Evolutionary conservation across 2,329 filamentous ascomycete genomes (phyloP), one percentile per base, ranked within the genome.

Genomic region (Graphilbum fragrans): DNA sequence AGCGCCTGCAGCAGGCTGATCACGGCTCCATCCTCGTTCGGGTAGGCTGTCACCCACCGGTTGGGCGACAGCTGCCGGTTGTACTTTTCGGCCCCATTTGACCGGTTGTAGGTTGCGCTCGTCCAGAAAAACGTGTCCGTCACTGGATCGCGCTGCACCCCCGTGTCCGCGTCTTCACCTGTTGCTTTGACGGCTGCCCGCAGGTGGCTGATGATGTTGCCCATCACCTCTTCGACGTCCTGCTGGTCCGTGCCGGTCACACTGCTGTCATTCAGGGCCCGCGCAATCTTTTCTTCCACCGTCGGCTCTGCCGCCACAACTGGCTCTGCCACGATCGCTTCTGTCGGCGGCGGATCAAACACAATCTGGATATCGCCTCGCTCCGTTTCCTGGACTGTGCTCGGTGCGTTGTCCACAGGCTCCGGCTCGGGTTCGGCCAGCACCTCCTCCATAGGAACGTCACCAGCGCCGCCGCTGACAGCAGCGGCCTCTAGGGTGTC

Each of bases 151-250:
- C 79, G 63, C 58, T 95, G 90, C 48, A 93, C 82, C 3, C 82
- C 82, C 23, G 58, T 72, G 7, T 70, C 62, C 43, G 64, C 58
- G 45, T 85, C 76, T 27, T 74, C 65, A 4, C 71, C 73, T n/a
- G 71, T 72, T 6, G 86, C 74, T 43, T 73, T 79, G 54, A 96
- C 88, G 3, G 90, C 88, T 40, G 85, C 87, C 53, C 92, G 84
- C n/a, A 95, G 68, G 39, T 92, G 82, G 54, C 90, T 87, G 44
- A 95, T 76, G 21, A 94, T 84, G 53, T 90, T 92, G 44, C 86
- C 86, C 64, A 95, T 88, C 36, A 95, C 90, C 60, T 98, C 92
- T 12, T 87, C 87, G 5, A 95, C 90, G 60, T 98, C 92, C 61
- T 98, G 88, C 55, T 98, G 92, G 27, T 86, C 68, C 0, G 70